Percentiles rank a stretch among this genome's conserved stretches.
These are phyloP conservation scores for Biancaea sappan DNA, from an alignment of 306 rosid species.

Conservation along the genomic window DNA sequence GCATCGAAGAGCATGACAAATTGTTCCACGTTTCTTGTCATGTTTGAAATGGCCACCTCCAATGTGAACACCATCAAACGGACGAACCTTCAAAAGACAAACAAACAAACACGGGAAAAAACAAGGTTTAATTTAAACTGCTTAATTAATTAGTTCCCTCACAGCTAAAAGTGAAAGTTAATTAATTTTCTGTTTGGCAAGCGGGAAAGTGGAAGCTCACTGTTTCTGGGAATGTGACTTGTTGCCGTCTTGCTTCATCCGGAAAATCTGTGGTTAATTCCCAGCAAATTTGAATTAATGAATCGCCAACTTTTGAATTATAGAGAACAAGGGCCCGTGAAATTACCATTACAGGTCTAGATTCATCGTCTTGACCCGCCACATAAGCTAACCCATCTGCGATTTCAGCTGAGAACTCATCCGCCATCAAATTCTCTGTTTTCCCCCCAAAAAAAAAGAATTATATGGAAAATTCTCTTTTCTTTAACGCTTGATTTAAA, in stretches of 20 bases:
- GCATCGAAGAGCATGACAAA: constrained; percentile 87
- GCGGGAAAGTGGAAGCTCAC: constrained; percentile 48
- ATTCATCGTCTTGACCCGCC: constrained; percentile 79
- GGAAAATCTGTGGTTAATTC: constrained; percentile 72
- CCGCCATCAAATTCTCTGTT: constrained; percentile 72
- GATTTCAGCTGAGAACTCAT: constrained; percentile 78
- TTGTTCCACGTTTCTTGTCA: constrained; percentile 80
- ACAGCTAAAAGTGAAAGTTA: not conserved
- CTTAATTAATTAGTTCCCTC: not conserved
- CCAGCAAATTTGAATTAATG: constrained; percentile 33
- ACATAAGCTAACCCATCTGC: constrained; percentile 81
- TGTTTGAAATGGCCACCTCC: constrained; percentile 86
- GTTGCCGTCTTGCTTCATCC: constrained; percentile 87
- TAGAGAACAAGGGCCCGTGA: too few relatives aligned
- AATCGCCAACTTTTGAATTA: not conserved
- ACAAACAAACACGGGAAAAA: not conserved
- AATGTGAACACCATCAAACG: constrained; percentile 85
- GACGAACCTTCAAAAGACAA: constrained; percentile 56
- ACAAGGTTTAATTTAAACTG: too few relatives aligned
- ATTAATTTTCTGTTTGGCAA: constrained; percentile 24
- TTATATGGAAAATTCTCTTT: not conserved
- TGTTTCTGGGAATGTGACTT: constrained; percentile 87
- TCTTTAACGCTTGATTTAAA: constrained; percentile 48
- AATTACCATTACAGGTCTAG: constrained; percentile 72
- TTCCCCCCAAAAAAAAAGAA: not conserved